phyloP scores from a whole-genome alignment of 192 early-diverging fungal genomes.

The Backusella tuberculispora region DNA sequence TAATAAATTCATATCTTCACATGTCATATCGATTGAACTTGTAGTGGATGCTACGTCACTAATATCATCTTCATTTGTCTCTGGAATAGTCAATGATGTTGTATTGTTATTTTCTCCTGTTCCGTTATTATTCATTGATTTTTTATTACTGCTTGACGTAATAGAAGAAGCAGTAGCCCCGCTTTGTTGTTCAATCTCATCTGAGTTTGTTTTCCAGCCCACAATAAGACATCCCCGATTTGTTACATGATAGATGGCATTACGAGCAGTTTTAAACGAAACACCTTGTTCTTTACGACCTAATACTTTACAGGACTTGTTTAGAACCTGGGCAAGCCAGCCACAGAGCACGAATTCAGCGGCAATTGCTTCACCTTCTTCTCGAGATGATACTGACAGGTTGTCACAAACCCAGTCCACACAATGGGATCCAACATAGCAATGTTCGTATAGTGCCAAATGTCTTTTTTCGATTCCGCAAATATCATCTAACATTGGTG shows the following conservation, averaged over 20 bases:
- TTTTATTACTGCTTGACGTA: neutral
- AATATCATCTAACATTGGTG: constrained; percentile 16
- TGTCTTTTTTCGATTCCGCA: neutral
- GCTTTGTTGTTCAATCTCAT: neutral
- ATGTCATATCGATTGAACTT: constrained; percentile 3
- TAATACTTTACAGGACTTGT: constrained; percentile 16
- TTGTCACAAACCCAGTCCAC: constrained; percentile 53
- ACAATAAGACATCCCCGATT: neutral
- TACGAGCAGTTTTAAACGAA: neutral
- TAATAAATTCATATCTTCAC: neutral
- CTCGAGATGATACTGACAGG: constrained; percentile 46
- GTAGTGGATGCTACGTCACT: neutral
- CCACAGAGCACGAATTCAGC: constrained; percentile 50
- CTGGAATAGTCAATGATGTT: no score
- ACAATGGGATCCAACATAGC: neutral
- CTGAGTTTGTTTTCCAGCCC: constrained; percentile 7
- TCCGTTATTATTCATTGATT: neutral
- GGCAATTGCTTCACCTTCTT: constrained; percentile 49
- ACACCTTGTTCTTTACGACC: neutral
- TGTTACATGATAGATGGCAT: constrained; percentile 20
- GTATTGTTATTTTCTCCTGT: constrained; percentile 1
- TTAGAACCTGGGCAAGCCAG: constrained; percentile 41
- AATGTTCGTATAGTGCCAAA: neutral
- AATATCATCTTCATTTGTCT: neutral
- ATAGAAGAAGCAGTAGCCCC: neutral